These are phyloP conservation scores for Penicillium coffeae DNA, from an alignment of 495 filamentous ascomycete species.

Conservation along the genomic window DNA sequence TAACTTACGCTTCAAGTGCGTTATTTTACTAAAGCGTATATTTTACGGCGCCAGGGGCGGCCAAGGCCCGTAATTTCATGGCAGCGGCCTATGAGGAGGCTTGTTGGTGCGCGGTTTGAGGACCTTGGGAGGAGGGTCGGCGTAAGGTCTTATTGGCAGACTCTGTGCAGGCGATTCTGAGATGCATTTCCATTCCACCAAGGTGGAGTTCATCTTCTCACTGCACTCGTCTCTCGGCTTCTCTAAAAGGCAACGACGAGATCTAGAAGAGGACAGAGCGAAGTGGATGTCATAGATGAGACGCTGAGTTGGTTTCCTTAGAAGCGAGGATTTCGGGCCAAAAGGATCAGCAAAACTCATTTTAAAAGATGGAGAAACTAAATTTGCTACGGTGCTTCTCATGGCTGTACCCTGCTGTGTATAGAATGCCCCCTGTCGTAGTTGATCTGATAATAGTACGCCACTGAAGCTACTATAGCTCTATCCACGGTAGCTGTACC, in stretches of 20 bases:
- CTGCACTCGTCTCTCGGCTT: conserved; percentile 1
- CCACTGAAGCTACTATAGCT: neutral
- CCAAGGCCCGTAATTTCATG: conserved; percentile 6
- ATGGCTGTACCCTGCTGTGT: neutral
- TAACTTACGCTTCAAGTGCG: neutral
- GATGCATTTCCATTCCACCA: conserved; percentile 6
- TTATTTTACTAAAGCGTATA: conserved; percentile 1
- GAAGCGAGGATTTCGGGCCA: neutral
- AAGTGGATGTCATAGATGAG: conserved; percentile 1
- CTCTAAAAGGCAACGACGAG: neutral
- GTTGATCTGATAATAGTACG: conserved; percentile 11
- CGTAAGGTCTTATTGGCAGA: conserved; percentile 17
- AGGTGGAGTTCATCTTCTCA: conserved; percentile 4
- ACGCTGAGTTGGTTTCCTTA: neutral
- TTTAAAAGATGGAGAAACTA: neutral
- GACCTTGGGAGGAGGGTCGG: conserved; percentile 29
- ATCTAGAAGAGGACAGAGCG: conserved; percentile 4
- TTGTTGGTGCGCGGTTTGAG: conserved; percentile 14
- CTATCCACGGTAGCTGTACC: neutral
- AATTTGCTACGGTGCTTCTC: neutral
- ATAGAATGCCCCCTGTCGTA: neutral
- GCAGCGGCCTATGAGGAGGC: conserved; percentile 21
- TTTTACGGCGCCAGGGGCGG: conserved; percentile 27
- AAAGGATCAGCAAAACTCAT: neutral
- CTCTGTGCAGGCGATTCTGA: neutral